Base-by-base conservation (phyloP, 805 yeast species). In the Spathaspora passalidarum region DNA sequence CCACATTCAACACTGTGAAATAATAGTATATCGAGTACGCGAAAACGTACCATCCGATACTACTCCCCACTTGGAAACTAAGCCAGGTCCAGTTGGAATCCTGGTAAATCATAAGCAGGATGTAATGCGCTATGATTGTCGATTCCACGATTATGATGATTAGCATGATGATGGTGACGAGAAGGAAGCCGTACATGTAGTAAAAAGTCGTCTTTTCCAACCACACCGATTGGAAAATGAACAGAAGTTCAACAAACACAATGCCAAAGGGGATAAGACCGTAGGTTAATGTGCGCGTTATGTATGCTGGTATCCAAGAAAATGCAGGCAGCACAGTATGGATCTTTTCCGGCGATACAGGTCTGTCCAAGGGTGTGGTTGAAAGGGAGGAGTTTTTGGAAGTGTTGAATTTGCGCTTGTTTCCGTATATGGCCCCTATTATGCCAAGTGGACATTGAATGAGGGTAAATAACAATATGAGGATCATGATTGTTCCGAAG, bases 71-170 rank as follows among this genome's bases (percentile, higher is more conserved):
- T 44, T 80, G 62, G 62, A 88, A 88, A 10, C 89, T 72, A 53
- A 83, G 74, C 96, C 96, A 88, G 59, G 87, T 88, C 96, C 96
- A 90, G 53, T 75, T 68, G 42, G 79, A 78, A 57, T 79, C 77
- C 42, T 76, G 79, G 53, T 78, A 68, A 18, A 73, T 72, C 1
- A 71, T 61, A 55, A 88, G 70, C 38, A 84, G 75, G 37, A 85
- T 59, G 57, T 84, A 88, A 8, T 84, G 75, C 5, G 86, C 81
- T 37, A 88, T 79, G 19, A 88, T 74, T 7, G 91, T 80, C 44
- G 86, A 79, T 62, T 88, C 96, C 34, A 80, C 68, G 17, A 87
- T 81, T 11, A 86, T 81, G 29, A 86, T 69, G 38, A 80, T 64
- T 29, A 87, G 69, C 38, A 88, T 66, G 4, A 80, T 48, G 25